phyloP scores from a whole-genome alignment of 2,329 filamentous ascomycete genomes.

The Pseudogymnoascus sp. region DNA sequence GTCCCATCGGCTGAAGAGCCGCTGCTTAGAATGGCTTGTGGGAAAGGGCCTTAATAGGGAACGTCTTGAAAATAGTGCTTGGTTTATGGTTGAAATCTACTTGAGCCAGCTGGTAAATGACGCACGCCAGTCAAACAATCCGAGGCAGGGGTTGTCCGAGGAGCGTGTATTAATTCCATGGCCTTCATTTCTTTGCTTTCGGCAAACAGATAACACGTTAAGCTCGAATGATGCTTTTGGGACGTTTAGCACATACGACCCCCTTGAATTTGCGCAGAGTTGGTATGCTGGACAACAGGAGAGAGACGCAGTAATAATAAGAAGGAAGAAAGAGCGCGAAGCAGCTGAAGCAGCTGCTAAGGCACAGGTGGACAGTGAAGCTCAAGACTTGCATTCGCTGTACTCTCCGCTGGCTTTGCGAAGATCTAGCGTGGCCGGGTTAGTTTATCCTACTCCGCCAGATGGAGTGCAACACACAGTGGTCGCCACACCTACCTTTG shows the following conservation, averaged over 20 bases:
- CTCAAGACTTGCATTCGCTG: conserved; percentile 35
- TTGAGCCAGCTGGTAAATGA: not conserved
- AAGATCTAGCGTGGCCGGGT: conserved; percentile 42
- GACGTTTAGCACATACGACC: conserved; percentile 21
- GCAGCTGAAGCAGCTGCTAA: conserved; percentile 30
- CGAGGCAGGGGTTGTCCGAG: not conserved
- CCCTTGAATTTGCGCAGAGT: conserved; percentile 31
- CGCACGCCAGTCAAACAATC: not conserved
- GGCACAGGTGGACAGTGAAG: conserved; percentile 37
- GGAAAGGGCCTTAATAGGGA: conserved; percentile 24
- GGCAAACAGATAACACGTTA: conserved; percentile 14
- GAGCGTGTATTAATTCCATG: conserved; percentile 27
- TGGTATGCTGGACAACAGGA: conserved; percentile 30
- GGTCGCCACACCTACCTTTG: conserved; percentile 49
- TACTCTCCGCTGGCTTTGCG: conserved; percentile 46
- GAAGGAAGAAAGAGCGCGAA: conserved; percentile 45
- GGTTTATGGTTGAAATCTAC: conserved; percentile 27
- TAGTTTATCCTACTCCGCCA: conserved; percentile 66
- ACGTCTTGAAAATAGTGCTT: conserved; percentile 25
- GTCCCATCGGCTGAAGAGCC: not conserved
- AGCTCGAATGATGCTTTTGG: not conserved
- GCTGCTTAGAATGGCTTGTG: conserved; percentile 29
- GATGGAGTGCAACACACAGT: conserved; percentile 51
- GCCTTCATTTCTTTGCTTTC: conserved; percentile 29
- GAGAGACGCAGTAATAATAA: conserved; percentile 38